These are phyloP conservation scores for Fonsecaea monophora DNA, from an alignment of 2,329 filamentous ascomycete genomes.

Conservation along the genomic window DNA sequence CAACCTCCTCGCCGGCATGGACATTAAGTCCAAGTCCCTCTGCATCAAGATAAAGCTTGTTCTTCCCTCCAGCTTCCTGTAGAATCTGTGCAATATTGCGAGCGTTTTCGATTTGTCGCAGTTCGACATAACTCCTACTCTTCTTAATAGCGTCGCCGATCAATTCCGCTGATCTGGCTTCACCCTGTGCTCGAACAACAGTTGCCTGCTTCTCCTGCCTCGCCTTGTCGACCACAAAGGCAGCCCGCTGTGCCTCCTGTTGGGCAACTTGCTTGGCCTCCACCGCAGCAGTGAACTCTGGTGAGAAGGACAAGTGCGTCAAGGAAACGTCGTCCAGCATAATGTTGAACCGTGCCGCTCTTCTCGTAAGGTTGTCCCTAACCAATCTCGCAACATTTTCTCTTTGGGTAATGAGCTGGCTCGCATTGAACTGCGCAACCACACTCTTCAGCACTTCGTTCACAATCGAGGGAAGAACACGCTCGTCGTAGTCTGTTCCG, in stretches of 20 bases:
- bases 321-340: conserved; percentile 95
- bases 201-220: conserved; percentile 99
- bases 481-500: conserved; percentile 94
- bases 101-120: conserved; percentile 98
- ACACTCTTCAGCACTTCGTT: conserved; percentile 99
- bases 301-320: conserved; percentile 75
- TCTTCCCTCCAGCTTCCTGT: conserved; percentile 83
- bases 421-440: conserved; percentile 98
- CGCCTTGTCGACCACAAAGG: conserved; percentile 98
- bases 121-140: conserved; percentile 93
- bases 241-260: conserved; percentile 95
- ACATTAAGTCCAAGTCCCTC: conserved; percentile 93
- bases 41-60: conserved; percentile 91
- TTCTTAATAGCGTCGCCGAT: conserved; percentile 99
- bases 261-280: conserved; percentile 74
- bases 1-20: conserved; percentile 45
- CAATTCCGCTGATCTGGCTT: conserved; percentile 94
- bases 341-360: conserved; percentile 96
- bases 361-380: conserved; percentile 86
- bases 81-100: conserved; percentile 84
- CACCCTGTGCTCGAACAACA: conserved; percentile 98
- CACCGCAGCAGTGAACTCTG: conserved; percentile 72
- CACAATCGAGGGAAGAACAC: conserved; percentile 94
- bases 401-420: conserved; percentile 97
- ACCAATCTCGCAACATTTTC: conserved; percentile 93